Percentiles rank a stretch among this genome's conserved stretches.
These are phyloP conservation scores for Irpex lacteus DNA, from an alignment of 1,284 basidiomycete species.

Conservation along the genomic window DNA sequence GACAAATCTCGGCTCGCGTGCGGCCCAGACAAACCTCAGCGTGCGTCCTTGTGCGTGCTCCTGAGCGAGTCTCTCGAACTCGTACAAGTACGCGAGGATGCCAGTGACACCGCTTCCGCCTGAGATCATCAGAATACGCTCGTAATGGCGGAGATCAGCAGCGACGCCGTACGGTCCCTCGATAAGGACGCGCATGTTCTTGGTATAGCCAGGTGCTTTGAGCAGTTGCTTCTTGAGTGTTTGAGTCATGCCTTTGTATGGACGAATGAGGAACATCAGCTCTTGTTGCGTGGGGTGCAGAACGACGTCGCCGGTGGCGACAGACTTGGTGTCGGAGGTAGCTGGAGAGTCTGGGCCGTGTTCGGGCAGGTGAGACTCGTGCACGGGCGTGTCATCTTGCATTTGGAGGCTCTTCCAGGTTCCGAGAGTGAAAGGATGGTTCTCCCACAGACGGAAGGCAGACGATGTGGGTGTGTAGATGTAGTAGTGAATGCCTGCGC, in stretches of 20 bases:
- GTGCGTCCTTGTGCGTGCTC: neutral
- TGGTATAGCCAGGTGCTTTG: neutral
- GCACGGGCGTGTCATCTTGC: neutral
- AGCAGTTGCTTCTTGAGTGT: neutral
- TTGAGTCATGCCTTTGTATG: neutral
- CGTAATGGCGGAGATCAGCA: neutral
- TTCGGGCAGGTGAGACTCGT: neutral
- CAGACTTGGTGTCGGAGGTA: neutral
- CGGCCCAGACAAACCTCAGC: neutral
- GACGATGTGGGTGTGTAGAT: conserved; percentile 1
- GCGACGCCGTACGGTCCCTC: neutral
- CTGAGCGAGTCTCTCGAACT: neutral
- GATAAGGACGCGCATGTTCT: neutral
- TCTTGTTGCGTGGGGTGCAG: neutral
- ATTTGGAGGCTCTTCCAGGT: neutral
- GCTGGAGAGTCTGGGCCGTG: neutral
- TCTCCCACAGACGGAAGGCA: neutral
- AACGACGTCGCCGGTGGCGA: neutral
- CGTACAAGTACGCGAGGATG: neutral
- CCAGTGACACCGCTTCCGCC: neutral
- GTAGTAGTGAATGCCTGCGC: neutral
- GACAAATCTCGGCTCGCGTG: neutral
- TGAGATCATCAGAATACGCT: neutral
- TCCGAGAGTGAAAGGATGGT: neutral
- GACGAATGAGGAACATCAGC: neutral